phyloP scores from a whole-genome alignment of 768 basidiomycete species.

The Leccinum aurantiacum region DNA sequence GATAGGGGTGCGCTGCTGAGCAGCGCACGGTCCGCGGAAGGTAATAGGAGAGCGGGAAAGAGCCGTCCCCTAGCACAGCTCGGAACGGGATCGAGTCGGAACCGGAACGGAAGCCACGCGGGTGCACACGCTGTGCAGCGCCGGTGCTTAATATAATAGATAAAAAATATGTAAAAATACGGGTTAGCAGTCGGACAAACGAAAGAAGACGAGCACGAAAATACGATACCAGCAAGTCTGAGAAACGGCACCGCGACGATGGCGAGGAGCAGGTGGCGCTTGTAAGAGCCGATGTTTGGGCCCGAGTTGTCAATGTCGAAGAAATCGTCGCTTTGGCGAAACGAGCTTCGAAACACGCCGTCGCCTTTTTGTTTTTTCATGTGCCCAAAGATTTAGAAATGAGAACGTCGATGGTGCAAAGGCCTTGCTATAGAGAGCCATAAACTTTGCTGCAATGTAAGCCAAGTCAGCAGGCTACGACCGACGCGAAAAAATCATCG shows the following conservation, averaged over 20 bases:
- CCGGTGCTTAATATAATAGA: too few species aligned
- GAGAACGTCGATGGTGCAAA: background rate
- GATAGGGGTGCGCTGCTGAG: too few species aligned
- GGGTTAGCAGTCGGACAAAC: background rate
- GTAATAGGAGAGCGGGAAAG: too few species aligned
- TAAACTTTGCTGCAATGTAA: conserved; percentile 25
- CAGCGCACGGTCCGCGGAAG: too few species aligned
- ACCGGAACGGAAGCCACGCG: too few species aligned
- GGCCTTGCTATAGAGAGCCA: conserved; percentile 31
- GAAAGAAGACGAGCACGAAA: background rate
- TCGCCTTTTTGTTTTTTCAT: conserved; percentile 17
- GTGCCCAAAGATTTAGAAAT: background rate
- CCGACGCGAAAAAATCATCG: background rate
- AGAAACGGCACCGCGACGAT: conserved; percentile 26
- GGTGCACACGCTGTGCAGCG: too few species aligned
- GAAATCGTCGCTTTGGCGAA: conserved; percentile 32
- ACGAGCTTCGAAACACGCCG: conserved; percentile 28
- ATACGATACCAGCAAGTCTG: conserved; percentile 24
- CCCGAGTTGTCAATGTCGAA: conserved; percentile 30
- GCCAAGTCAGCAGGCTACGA: conserved; percentile 6
- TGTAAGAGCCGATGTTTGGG: conserved; percentile 15
- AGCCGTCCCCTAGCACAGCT: too few species aligned
- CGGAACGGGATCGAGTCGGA: too few species aligned
- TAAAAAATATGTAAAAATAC: background rate
- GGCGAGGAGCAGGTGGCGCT: conserved; percentile 19